These are phyloP conservation scores for Medicago lupulina DNA, from an alignment of 306 rosid species.

Conservation along the genomic window DNA sequence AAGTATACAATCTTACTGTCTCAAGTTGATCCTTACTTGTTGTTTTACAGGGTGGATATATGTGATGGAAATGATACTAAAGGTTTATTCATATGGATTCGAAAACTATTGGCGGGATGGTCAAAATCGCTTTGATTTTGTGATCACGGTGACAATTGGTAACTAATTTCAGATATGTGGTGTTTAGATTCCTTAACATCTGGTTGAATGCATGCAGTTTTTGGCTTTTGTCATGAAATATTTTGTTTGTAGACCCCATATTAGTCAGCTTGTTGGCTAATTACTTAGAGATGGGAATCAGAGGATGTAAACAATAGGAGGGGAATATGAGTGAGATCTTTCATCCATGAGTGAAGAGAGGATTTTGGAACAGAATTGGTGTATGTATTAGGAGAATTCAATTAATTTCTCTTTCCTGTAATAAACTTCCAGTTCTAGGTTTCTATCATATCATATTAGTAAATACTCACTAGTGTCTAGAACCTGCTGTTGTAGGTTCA, in stretches of 20 bases:
- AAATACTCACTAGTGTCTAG: conserved; percentile 9
- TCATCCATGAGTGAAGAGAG: conserved; percentile 12
- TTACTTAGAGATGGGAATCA: neutral
- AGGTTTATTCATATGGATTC: conserved; percentile 84
- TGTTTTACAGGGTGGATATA: conserved; percentile 87
- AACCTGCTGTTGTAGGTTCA: conserved; percentile 17
- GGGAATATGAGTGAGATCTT: conserved; percentile 1
- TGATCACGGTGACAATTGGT: conserved; percentile 86
- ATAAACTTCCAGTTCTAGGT: neutral
- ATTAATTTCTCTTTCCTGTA: conserved; percentile 9
- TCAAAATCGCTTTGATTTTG: conserved; percentile 90
- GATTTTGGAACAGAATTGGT: neutral
- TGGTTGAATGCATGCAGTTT: conserved; percentile 31
- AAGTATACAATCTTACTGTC: neutral
- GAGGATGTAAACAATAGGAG: conserved; percentile 6
- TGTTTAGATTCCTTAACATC: conserved; percentile 24
- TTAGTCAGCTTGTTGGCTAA: neutral
- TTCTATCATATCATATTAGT: conserved; percentile 16
- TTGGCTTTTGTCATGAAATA: conserved; percentile 35
- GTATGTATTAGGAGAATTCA: neutral
- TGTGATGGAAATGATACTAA: conserved; percentile 85
- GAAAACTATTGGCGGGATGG: conserved; percentile 96
- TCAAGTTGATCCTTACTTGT: conserved; percentile 39
- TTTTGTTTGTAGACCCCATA: neutral
- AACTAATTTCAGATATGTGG: conserved; percentile 37